Base-by-base conservation (phyloP, 2,329 filamentous ascomycete genomes). In the Nigrospora osmanthi region DNA sequence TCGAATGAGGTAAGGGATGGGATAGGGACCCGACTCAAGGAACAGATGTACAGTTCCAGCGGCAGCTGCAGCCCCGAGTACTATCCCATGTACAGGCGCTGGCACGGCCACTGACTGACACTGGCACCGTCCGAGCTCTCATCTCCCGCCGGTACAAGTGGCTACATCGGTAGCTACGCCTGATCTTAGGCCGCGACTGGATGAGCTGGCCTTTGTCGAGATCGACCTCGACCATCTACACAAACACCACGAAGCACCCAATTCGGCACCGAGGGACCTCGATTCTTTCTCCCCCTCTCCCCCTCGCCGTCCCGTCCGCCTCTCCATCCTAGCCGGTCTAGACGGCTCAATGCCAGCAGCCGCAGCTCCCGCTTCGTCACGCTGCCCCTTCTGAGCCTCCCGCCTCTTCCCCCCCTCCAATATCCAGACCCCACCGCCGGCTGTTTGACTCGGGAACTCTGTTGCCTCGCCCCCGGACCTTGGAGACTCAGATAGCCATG, bases 401-500 rank as follows among this genome's bases (percentile, higher is more conserved):
- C 15, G 31, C 12, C 1, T 28, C 33, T 37, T 19, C 37, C 32
- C 35, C 32, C 35, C 32, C 23, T n/a, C n/a, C n/a, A n/a, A 10
- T 28, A 28, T 28, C 33, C 37, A 15, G 11, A 15, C 33, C 34
- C 28, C 19, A 34, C 44, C 12, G 16, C 44, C 40, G 38, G 33
- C 23, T 40, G 38, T 36, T 36, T 44, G 37, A 50, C 32, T 31
- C 40, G 43, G 33, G 38, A 34, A 34, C 47, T 45, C 45, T 48
- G 49, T 41, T 40, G 42, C 32, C 37, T 43, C 10, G 32, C 40
- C 45, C n/a, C 17, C 35, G 14, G n/a, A n/a, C 35, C 35, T 42
- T 30, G 33, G 35, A 35, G 32, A n/a, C 23, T 28, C 5, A 48
- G 45, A 43, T 46, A 62, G 70, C 56, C 67, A 98, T 98, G 93